Evolutionary conservation across 2,329 filamentous ascomycete genomes (phyloP).

Genomic region (Pseudogymnoascus sp.): DNA sequence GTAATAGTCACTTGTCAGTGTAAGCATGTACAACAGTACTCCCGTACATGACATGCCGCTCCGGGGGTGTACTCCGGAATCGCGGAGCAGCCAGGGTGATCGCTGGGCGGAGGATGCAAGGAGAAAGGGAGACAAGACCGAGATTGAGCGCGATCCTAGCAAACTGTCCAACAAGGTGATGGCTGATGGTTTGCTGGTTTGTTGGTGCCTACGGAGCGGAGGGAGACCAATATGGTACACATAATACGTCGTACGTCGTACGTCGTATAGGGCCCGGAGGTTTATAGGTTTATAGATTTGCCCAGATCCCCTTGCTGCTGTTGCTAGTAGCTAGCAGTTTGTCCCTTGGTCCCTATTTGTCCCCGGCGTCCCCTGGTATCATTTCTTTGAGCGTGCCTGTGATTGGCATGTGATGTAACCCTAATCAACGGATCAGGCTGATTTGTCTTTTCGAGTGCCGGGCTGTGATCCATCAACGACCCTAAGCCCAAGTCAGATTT

Average conservation of each 20-base stretch:
- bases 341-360: not conserved
- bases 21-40: no score
- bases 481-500: not conserved
- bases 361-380: not conserved
- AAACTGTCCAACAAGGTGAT: not conserved
- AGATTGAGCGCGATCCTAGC: not conserved
- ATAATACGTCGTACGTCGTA: not conserved
- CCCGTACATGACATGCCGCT: no score
- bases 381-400: not conserved
- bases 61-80: not conserved
- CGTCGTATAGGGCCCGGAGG: not conserved
- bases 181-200: not conserved
- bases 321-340: not conserved
- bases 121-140: not conserved
- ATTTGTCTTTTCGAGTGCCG: not conserved
- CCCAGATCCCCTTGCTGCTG: not conserved
- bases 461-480: not conserved
- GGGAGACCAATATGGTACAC: no score
- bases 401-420: slow-evolving; percentile 4
- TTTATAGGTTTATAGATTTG: slow-evolving; percentile 4
- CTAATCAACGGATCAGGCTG: slow-evolving; percentile 6
- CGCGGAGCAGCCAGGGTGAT: not conserved
- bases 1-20: not conserved
- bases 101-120: not conserved
- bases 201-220: no score